Evolutionary conservation across 495 filamentous ascomycete genomes (phyloP).

Genomic region (Thermothielavioides terrestris): DNA sequence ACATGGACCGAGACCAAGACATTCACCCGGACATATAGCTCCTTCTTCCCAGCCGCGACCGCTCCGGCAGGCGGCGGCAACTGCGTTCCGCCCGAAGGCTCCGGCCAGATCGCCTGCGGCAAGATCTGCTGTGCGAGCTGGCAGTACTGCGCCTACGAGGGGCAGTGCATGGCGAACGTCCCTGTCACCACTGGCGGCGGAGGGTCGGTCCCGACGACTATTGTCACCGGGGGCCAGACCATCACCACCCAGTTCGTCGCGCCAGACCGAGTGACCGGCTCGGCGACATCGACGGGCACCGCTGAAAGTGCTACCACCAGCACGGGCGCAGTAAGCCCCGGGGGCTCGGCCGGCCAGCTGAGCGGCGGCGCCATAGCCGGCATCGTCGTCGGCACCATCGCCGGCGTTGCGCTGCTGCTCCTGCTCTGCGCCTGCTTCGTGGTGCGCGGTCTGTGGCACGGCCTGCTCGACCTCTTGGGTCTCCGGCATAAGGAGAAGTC

Average conservation of each 20-base stretch:
- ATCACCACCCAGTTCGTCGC: conserved; percentile 46
- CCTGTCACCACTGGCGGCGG: conserved; percentile 11
- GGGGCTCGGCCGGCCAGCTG: conserved; percentile 39
- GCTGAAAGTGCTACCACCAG: conserved; percentile 39
- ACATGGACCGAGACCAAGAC: conserved; percentile 65
- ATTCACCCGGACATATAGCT: conserved; percentile 57
- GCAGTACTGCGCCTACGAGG: conserved; percentile 52
- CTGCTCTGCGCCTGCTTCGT: conserved; percentile 70
- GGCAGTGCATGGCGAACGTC: conserved; percentile 36
- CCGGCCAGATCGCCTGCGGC: conserved; percentile 62
- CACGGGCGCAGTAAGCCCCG: conserved; percentile 24
- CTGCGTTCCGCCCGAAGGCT: conserved; percentile 44
- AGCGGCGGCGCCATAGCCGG: conserved; percentile 87
- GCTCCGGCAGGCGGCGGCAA: conserved; percentile 33
- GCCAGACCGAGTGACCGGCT: conserved; percentile 64
- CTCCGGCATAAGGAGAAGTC: conserved; percentile 44
- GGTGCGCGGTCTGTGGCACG: conserved; percentile 55
- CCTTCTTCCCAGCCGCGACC: conserved; percentile 30
- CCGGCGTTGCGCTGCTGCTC: conserved; percentile 62
- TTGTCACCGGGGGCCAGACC: conserved; percentile 25
- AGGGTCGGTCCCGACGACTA: conserved; percentile 31
- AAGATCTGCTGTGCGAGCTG: conserved; percentile 62
- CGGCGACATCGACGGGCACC: conserved; percentile 16
- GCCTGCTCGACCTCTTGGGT: conserved; percentile 58
- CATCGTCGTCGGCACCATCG: conserved; percentile 80